These are phyloP conservation scores for Nidularia sp. DNA, from an alignment of 768 basidiomycete species.

Conservation along the genomic window DNA sequence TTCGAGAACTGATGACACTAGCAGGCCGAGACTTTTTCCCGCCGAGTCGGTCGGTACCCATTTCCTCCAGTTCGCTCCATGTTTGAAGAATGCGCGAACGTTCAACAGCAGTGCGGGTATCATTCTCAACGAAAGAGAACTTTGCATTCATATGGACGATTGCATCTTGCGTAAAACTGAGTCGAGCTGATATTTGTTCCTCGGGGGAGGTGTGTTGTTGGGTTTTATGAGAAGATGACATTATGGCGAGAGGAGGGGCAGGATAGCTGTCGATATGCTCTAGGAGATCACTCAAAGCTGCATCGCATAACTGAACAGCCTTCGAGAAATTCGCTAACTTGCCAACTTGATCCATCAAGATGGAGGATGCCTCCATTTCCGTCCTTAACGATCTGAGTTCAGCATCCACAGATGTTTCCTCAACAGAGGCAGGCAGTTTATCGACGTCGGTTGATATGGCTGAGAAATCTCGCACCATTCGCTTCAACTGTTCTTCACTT, in stretches of 20 bases:
- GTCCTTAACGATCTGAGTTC: constrained; percentile 58
- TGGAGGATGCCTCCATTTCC: constrained; percentile 52
- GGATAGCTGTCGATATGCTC: constrained; percentile 88
- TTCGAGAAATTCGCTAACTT: constrained; percentile 51
- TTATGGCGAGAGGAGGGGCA: constrained; percentile 42
- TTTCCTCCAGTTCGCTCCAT: constrained; percentile 77
- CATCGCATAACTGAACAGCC: constrained; percentile 56
- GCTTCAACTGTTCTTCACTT: constrained; percentile 38
- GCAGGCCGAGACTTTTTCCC: constrained; percentile 61
- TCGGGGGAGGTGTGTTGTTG: constrained; percentile 46
- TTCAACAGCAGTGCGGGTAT: constrained; percentile 59
- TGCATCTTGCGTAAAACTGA: constrained; percentile 55
- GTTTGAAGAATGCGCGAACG: constrained; percentile 69
- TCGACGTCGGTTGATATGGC: constrained; percentile 40
- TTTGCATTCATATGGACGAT: constrained; percentile 43
- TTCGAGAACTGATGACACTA: constrained; percentile 60
- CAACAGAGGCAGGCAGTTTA: constrained; percentile 37
- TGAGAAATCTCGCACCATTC: constrained; percentile 43
- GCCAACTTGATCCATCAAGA: constrained; percentile 46
- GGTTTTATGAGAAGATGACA: constrained; percentile 47
- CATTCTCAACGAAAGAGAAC: constrained; percentile 43
- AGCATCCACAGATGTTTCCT: constrained; percentile 39
- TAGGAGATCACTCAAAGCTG: constrained; percentile 77
- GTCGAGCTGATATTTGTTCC: constrained; percentile 60
- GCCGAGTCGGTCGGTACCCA: constrained; percentile 65